phyloP scores from a whole-genome alignment of 495 filamentous ascomycete genomes.

The Hyaloscypha hepaticicola region DNA sequence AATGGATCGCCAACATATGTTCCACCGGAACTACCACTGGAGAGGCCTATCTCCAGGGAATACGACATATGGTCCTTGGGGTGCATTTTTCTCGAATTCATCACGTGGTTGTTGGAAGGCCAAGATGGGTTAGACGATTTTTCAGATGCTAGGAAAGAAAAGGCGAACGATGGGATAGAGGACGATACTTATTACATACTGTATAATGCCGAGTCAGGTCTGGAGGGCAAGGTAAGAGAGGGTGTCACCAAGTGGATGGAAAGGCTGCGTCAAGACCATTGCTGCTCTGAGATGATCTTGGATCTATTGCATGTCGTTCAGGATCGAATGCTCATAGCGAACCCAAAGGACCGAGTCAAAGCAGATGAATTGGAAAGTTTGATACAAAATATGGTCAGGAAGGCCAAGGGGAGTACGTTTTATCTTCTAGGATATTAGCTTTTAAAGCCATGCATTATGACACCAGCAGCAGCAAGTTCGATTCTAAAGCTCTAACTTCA shows the following conservation, averaged over 20 bases:
- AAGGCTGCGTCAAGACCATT: neutral
- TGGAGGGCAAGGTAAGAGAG: neutral
- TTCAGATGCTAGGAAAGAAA: neutral
- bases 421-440: too few relatives aligned
- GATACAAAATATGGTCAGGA: too few relatives aligned
- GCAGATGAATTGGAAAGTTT: too few relatives aligned
- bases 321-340: too few relatives aligned
- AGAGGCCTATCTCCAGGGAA: constrained; percentile 20
- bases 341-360: too few relatives aligned
- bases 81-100: constrained; percentile 42
- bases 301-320: too few relatives aligned
- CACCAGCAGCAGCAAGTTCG: too few relatives aligned
- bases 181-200: neutral
- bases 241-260: neutral
- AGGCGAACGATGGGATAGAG: neutral
- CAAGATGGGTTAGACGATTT: neutral
- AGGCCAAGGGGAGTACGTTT: too few relatives aligned
- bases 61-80: constrained; percentile 46
- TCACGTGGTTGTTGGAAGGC: constrained; percentile 23
- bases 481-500: too few relatives aligned
- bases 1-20: neutral
- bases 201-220: neutral
- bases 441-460: too few relatives aligned
- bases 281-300: too few relatives aligned
- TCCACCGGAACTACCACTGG: neutral